A percentile compares a stretch with the other conserved stretches of the same genome.
phyloP scores from a whole-genome alignment of 306 rosid species.

The Dalbergia cultrata region DNA sequence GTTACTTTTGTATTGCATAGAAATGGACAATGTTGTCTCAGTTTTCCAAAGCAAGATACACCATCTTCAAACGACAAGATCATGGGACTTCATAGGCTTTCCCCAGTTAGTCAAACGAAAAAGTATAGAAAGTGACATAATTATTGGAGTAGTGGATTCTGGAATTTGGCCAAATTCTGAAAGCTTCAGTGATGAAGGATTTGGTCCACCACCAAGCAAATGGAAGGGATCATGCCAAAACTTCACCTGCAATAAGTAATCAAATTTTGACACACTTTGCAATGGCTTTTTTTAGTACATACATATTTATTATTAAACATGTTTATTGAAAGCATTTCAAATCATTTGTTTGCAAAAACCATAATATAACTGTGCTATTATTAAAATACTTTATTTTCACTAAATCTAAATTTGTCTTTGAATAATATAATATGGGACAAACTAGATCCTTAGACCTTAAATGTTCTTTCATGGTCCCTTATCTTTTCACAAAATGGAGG shows the following conservation, averaged over 20 bases:
- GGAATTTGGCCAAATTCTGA: conserved; percentile 62
- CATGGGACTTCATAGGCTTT: conserved; percentile 63
- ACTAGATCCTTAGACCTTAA: no score
- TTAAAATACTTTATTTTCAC: no score
- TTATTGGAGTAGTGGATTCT: conserved; percentile 49
- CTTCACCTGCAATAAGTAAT: conserved; percentile 62
- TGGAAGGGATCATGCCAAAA: conserved; percentile 62
- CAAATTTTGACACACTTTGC: no score
- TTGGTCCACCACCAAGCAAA: conserved; percentile 57
- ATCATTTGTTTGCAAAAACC: no score
- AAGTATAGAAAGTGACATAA: conserved; percentile 42
- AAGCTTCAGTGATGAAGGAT: conserved; percentile 60
- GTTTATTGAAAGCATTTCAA: no score
- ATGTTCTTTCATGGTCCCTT: no score
- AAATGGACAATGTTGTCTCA: conserved; percentile 48
- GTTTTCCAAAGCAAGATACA: conserved; percentile 39
- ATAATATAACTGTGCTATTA: no score
- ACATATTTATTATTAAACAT: no score
- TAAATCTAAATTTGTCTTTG: no score
- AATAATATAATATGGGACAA: no score
- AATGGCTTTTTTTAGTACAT: no score
- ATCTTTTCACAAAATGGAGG: no score
- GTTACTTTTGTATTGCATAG: conserved; percentile 31
- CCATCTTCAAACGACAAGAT: conserved; percentile 50
- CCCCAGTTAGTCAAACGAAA: conserved; percentile 18